A percentile compares a stretch with the other conserved stretches of the same genome.
Conservation (phyloP, 257 asterid species). For the Lantana camara region DNA sequence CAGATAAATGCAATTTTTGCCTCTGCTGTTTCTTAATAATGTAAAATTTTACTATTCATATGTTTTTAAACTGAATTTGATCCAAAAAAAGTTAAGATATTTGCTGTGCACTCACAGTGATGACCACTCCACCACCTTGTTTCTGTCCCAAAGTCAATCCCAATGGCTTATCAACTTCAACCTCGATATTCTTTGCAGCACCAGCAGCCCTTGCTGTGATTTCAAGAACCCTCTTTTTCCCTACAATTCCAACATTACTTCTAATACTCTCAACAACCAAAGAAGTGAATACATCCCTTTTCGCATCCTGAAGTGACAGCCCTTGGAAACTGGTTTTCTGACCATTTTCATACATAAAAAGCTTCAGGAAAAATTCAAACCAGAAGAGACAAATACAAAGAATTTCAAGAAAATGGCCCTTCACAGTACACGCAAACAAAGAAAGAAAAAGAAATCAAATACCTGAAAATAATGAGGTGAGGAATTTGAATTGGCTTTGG, state of each 20-base stretch:
- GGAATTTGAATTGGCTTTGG: conserved; percentile 32
- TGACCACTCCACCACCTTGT: conserved; percentile 87
- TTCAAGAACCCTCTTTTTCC: conserved; percentile 44
- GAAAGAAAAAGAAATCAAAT: neutral
- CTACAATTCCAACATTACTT: conserved; percentile 10
- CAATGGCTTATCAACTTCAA: conserved; percentile 94
- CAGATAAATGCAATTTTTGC: too few species aligned
- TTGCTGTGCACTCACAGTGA: conserved; percentile 58
- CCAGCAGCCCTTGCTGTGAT: conserved; percentile 69
- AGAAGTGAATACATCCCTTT: conserved; percentile 49
- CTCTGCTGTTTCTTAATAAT: too few species aligned
- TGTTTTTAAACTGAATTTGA: too few species aligned
- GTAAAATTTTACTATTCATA: too few species aligned
- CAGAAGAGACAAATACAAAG: neutral
- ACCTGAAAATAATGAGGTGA: conserved; percentile 53
- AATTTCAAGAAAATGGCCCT: neutral
- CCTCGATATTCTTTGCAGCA: conserved; percentile 83
- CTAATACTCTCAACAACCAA: conserved; percentile 42
- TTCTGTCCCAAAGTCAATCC: conserved; percentile 93
- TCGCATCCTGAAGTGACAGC: conserved; percentile 60
- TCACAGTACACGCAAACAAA: too few species aligned
- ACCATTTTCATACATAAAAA: neutral
- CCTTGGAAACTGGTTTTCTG: conserved; percentile 84
- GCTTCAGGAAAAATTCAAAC: neutral
- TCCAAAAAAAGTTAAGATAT: too few species aligned